These are phyloP conservation scores for Corynascus novoguineensis DNA, from an alignment of 495 filamentous ascomycete species.

Conservation along the genomic window DNA sequence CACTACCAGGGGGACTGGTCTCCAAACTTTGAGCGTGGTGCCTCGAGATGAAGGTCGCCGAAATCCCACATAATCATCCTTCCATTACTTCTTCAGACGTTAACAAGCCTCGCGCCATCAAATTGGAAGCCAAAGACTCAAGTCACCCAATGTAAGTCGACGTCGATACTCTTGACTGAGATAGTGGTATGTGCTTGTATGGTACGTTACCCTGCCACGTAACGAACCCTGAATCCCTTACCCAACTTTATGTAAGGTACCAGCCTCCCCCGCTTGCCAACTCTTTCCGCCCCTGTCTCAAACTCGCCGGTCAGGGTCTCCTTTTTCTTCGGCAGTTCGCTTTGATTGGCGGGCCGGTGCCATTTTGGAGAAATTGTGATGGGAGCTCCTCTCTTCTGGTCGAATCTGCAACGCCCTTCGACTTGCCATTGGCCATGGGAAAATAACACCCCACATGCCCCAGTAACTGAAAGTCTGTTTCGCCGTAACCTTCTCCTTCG, in stretches of 20 bases:
- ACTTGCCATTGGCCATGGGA: slow-evolving; percentile 8
- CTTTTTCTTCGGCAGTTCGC: not conserved
- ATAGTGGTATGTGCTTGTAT: no score
- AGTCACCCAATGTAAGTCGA: no score
- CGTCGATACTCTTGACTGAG: no score
- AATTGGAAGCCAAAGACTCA: no score
- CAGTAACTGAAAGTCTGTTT: not conserved
- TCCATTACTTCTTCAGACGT: no score
- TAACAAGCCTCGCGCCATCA: no score
- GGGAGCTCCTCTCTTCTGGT: slow-evolving; percentile 9
- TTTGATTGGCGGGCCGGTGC: slow-evolving; percentile 18
- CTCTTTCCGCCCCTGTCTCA: not conserved
- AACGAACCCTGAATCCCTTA: no score
- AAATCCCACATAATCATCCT: no score
- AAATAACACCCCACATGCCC: slow-evolving; percentile 3
- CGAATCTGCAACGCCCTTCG: slow-evolving; percentile 7
- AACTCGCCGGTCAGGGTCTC: slow-evolving; percentile 7
- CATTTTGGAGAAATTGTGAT: slow-evolving; percentile 30
- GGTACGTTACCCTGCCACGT: not conserved
- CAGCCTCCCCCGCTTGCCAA: not conserved
- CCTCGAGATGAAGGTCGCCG: no score
- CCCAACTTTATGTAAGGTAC: no score
- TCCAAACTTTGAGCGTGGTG: no score
- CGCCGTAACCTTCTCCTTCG: not conserved
- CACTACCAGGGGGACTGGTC: no score